Evolutionary conservation across 805 yeast genomes (phyloP).

Genomic region (Ogataea methylovora): DNA sequence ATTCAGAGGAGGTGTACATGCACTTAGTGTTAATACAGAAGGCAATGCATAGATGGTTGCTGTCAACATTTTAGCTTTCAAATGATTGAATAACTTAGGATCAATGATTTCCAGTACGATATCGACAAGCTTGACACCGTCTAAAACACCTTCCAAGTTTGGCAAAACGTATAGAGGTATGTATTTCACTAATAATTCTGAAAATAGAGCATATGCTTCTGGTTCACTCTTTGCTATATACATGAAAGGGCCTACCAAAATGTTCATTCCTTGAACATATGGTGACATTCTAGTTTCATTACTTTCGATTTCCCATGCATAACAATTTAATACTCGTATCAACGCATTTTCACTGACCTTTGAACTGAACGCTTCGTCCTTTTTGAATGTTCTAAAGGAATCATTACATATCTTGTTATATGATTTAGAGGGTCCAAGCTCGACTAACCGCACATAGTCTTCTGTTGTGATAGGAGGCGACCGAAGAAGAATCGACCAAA

Average conservation of each 20-base stretch:
- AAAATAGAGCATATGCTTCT: slow-evolving; percentile 71
- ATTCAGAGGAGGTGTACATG: slow-evolving; percentile 78
- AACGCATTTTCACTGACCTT: slow-evolving; percentile 65
- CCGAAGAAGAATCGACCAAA: slow-evolving; percentile 73
- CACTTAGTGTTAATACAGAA: slow-evolving; percentile 73
- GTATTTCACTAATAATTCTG: slow-evolving; percentile 48
- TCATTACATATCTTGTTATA: slow-evolving; percentile 75
- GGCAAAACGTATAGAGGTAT: slow-evolving; percentile 78
- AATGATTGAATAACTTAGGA: slow-evolving; percentile 52
- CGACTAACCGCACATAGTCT: slow-evolving; percentile 45
- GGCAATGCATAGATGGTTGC: slow-evolving; percentile 87
- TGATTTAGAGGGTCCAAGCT: slow-evolving; percentile 49
- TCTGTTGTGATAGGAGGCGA: slow-evolving; percentile 52
- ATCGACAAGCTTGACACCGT: slow-evolving; percentile 71
- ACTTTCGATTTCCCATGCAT: slow-evolving; percentile 38
- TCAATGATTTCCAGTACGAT: slow-evolving; percentile 64
- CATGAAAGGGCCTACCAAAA: slow-evolving; percentile 75
- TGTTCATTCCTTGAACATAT: slow-evolving; percentile 92
- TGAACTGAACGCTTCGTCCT: slow-evolving; percentile 56
- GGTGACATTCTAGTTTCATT: slow-evolving; percentile 21
- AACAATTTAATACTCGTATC: slow-evolving; percentile 63
- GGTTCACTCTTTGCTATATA: slow-evolving; percentile 76
- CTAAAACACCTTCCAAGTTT: slow-evolving; percentile 72
- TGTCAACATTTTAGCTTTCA: slow-evolving; percentile 58
- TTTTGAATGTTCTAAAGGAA: slow-evolving; percentile 76